These are phyloP conservation scores for Nicotiana sylvestris DNA, from an alignment of 257 asterid genomes.

Conservation along the genomic window DNA sequence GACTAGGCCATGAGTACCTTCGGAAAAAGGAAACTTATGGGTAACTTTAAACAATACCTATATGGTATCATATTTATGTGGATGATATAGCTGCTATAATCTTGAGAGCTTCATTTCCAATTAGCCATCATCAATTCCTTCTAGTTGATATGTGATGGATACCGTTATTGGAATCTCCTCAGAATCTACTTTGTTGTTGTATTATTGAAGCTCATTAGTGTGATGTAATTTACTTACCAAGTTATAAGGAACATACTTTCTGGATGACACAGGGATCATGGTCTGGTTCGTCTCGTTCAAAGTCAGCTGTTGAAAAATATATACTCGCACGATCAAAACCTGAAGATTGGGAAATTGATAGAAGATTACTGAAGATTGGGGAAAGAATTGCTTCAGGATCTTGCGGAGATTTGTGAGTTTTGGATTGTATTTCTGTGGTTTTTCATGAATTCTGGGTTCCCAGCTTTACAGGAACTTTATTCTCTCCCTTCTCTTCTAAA, in stretches of 20 bases:
- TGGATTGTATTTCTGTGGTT: slow-evolving; percentile 9
- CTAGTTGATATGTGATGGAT: slow-evolving; percentile 1
- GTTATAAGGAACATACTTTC: slow-evolving; percentile 8
- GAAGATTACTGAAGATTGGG: slow-evolving; percentile 70
- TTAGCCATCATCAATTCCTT: neutral
- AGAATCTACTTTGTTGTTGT: neutral
- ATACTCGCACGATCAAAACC: slow-evolving; percentile 30
- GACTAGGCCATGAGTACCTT: neutral
- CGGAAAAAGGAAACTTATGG: neutral
- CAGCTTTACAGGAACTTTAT: neutral
- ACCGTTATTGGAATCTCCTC: neutral
- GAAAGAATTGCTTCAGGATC: slow-evolving; percentile 88
- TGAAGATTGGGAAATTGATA: slow-evolving; percentile 72
- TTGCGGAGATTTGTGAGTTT: slow-evolving; percentile 80
- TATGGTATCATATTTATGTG: slow-evolving; percentile 3
- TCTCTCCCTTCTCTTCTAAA: slow-evolving; percentile 2
- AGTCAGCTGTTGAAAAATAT: slow-evolving; percentile 39
- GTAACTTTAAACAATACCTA: neutral
- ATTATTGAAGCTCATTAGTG: neutral
- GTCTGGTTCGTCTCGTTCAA: slow-evolving; percentile 59
- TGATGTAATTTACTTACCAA: neutral
- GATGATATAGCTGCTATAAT: neutral
- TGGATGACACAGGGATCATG: slow-evolving; percentile 56
- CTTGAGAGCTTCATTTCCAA: neutral
- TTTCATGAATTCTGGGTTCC: neutral